Evolutionary conservation across 2,329 filamentous ascomycete genomes (phyloP).

Genomic region (Neodidymelliopsis sp.): DNA sequence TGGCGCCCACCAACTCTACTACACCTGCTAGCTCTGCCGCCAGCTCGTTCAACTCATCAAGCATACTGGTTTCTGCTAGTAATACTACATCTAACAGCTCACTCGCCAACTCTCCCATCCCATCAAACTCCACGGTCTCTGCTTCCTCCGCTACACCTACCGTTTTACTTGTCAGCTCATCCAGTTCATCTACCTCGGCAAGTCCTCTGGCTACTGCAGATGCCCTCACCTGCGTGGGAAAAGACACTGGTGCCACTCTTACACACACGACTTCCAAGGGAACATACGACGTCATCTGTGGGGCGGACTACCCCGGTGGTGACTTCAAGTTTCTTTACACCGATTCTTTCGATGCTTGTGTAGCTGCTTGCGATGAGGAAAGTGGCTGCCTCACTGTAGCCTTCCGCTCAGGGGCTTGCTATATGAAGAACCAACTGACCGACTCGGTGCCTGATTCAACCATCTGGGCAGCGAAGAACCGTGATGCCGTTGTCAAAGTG

Average conservation of each 20-base stretch:
- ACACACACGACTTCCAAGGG: neutral
- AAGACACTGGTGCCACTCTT: neutral
- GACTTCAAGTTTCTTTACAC: neutral
- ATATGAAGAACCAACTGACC: constrained; percentile 1
- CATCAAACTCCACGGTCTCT: neutral
- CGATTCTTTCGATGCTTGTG: neutral
- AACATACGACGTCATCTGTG: neutral
- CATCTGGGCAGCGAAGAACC: constrained; percentile 9
- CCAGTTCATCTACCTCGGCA: neutral
- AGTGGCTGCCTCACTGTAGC: neutral
- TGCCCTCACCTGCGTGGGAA: neutral
- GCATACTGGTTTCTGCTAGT: no score
- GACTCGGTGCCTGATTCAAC: neutral
- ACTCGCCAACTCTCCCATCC: neutral
- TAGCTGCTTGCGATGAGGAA: neutral
- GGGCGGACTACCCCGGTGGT: constrained; percentile 1
- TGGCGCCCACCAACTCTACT: no score
- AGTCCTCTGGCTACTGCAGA: neutral
- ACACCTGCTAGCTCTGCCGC: neutral
- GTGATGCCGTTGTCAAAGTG: neutral
- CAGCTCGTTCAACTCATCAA: neutral
- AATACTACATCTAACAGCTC: neutral
- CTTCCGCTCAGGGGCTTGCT: neutral
- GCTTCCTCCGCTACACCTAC: neutral
- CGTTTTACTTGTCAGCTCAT: neutral